phyloP scores from a whole-genome alignment of 768 basidiomycete species.

The Suillus paluster region DNA sequence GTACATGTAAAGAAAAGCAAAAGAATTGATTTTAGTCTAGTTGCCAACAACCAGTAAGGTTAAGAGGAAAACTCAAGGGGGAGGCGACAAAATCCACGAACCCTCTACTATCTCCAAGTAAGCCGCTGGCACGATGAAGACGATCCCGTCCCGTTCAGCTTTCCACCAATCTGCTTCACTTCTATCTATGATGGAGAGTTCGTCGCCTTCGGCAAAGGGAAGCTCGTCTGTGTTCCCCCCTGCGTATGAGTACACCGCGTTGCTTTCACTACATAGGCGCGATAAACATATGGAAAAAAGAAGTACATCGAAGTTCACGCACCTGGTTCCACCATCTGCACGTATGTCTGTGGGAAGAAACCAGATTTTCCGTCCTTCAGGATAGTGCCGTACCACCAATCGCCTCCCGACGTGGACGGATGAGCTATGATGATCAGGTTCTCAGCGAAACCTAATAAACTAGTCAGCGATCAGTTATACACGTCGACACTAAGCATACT shows the following conservation, averaged over 20 bases:
- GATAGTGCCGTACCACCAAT: conserved; percentile 92
- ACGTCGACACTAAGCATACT: conserved; percentile 44
- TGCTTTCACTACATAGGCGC: conserved; percentile 56
- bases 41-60: conserved; percentile 47
- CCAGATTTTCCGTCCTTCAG: conserved; percentile 71
- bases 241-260: conserved; percentile 79
- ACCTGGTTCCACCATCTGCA: conserved; percentile 74
- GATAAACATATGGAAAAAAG: conserved; percentile 1
- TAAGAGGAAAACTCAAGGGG: conserved; percentile 60
- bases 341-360: conserved; percentile 90
- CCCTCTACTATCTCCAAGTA: conserved; percentile 88
- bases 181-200: conserved; percentile 77
- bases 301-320: conserved; percentile 9
- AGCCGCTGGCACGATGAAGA: conserved; percentile 90
- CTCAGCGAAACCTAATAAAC: conserved; percentile 70
- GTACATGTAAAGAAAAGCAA: conserved; percentile 49
- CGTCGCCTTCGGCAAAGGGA: conserved; percentile 83
- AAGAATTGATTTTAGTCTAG: conserved; percentile 83
- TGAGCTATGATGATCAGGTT: conserved; percentile 80
- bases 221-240: conserved; percentile 78
- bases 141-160: conserved; percentile 81
- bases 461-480: neutral
- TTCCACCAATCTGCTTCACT: conserved; percentile 96
- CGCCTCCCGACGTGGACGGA: conserved; percentile 82
- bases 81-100: conserved; percentile 68